Evolutionary conservation across 1,284 basidiomycete species (phyloP), one percentile per base, ranked within the genome.

Genomic region (Grifola frondosa): DNA sequence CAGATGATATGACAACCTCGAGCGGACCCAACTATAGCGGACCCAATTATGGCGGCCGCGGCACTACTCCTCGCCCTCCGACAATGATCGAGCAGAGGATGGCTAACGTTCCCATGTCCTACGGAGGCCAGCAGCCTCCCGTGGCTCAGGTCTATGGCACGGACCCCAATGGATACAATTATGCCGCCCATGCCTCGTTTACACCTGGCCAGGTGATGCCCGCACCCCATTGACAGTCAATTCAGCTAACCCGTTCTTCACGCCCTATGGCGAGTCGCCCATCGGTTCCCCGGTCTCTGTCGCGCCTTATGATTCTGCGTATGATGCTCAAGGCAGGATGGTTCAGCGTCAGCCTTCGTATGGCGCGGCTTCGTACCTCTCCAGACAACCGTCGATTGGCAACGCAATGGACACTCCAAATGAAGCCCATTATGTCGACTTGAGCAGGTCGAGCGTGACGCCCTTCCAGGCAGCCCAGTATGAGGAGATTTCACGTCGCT

Each of bases 401-500:
- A n/a, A n/a, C n/a, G n/a, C n/a, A n/a, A n/a, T n/a, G n/a, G n/a
- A n/a, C n/a, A n/a, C n/a, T n/a, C n/a, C n/a, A n/a, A n/a, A n/a
- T n/a, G 60, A 65, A 19, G 57, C 66, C 9, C 73, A 80, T 46
- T 85, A 87, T 46, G 70, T 78, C 16, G 80, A 87, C 53, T 66
- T 86, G 30, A 68, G 63, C 57, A 73, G 85, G 26, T 79, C 80
- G 12, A 85, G 84, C 53, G 76, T 86, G 3, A 78, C 84, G 5
- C 84, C 85, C 0, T 84, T 73, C 72, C 85, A 88, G 58, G 84
- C 80, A 19, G 73, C 71, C 0, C 85, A 88, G 59, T 87, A 87
- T 52, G 77, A 69, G n/a, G 82, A 81, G 53, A 86, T 86, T 44
- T 77, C 80, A 3, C 69, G 72, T 50, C 73, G 67, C 15, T 58